Evolutionary conservation across 2,329 filamentous ascomycete species (phyloP).

Genomic region (Xylariomycetidae sp.): DNA sequence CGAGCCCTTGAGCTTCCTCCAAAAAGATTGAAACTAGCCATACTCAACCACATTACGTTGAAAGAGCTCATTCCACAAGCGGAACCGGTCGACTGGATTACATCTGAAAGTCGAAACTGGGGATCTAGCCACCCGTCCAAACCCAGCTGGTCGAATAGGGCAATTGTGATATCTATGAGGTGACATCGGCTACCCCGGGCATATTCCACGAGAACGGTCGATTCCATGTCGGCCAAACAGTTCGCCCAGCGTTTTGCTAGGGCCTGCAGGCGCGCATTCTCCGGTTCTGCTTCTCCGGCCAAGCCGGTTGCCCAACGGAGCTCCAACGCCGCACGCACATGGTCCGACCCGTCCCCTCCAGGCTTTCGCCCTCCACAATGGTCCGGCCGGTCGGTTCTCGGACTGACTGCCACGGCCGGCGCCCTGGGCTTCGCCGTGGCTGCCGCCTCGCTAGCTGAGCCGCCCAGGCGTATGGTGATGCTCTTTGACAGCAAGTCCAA

Average conservation of each 20-base stretch:
- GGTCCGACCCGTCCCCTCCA: constrained; percentile 7
- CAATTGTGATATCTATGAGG: too few species aligned
- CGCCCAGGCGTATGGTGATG: constrained; percentile 16
- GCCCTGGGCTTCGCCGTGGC: constrained; percentile 25
- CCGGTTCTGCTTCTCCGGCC: constrained; percentile 9
- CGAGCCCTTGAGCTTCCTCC: too few species aligned
- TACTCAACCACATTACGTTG: too few species aligned
- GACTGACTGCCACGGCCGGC: constrained; percentile 24
- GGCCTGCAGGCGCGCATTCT: constrained; percentile 14
- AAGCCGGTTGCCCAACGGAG: constrained; percentile 9
- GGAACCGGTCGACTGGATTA: too few species aligned
- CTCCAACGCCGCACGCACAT: constrained; percentile 8
- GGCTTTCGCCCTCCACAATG: constrained; percentile 19
- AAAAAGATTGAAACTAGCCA: too few species aligned
- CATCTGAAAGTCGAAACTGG: too few species aligned
- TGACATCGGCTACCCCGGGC: too few species aligned
- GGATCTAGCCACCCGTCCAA: too few species aligned
- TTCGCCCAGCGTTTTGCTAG: constrained; percentile 13
- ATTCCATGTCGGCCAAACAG: constrained; percentile 17
- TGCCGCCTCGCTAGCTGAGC: constrained; percentile 16
- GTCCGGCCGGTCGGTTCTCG: constrained; percentile 24
- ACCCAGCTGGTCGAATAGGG: too few species aligned
- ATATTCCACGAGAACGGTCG: background rate
- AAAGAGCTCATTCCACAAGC: too few species aligned
- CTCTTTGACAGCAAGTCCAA: constrained; percentile 23